Percentiles rank a stretch among this genome's conserved stretches.
These are phyloP conservation scores for Aspergillus panamensis DNA, from an alignment of 495 filamentous ascomycete species.

Conservation along the genomic window DNA sequence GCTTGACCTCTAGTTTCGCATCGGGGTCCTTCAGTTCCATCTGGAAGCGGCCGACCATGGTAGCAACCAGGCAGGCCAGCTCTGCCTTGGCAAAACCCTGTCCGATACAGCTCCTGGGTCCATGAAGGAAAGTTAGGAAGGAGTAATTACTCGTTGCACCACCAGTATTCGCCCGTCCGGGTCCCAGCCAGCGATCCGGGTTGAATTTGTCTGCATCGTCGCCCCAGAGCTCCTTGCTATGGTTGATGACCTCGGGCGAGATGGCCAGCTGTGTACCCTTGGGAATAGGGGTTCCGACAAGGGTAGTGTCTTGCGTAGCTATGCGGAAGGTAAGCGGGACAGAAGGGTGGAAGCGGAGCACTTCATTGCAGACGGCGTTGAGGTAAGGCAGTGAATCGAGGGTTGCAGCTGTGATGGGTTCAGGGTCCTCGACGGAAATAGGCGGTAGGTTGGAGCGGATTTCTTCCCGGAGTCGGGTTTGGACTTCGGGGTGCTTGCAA, in stretches of 20 bases:
- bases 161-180: slow-evolving; percentile 47
- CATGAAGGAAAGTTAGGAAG: slow-evolving; percentile 80
- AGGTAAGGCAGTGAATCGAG: slow-evolving; percentile 59
- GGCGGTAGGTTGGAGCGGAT: slow-evolving; percentile 61
- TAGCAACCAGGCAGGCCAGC: slow-evolving; percentile 76
- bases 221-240: slow-evolving; percentile 75
- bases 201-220: slow-evolving; percentile 72
- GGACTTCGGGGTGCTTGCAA: slow-evolving; percentile 54
- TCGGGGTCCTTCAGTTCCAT: slow-evolving; percentile 60
- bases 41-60: slow-evolving; percentile 66
- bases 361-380: slow-evolving; percentile 59
- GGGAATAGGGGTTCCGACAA: slow-evolving; percentile 54
- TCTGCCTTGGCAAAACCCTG: slow-evolving; percentile 77
- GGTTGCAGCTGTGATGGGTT: slow-evolving; percentile 45
- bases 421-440: slow-evolving; percentile 36
- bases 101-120: slow-evolving; percentile 79
- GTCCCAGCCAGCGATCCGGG: slow-evolving; percentile 72
- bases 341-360: slow-evolving; percentile 55
- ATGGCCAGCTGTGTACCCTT: slow-evolving; percentile 52
- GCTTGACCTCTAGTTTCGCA: slow-evolving; percentile 54
- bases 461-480: slow-evolving; percentile 57
- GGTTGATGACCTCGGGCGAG: slow-evolving; percentile 61
- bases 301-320: slow-evolving; percentile 59
- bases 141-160: slow-evolving; percentile 62
- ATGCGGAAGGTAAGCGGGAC: slow-evolving; percentile 61